Percentiles rank a stretch among this genome's conserved stretches.
Conservation (phyloP, 2,329 filamentous ascomycete genomes). For the Sarocladiaceae sp. region DNA sequence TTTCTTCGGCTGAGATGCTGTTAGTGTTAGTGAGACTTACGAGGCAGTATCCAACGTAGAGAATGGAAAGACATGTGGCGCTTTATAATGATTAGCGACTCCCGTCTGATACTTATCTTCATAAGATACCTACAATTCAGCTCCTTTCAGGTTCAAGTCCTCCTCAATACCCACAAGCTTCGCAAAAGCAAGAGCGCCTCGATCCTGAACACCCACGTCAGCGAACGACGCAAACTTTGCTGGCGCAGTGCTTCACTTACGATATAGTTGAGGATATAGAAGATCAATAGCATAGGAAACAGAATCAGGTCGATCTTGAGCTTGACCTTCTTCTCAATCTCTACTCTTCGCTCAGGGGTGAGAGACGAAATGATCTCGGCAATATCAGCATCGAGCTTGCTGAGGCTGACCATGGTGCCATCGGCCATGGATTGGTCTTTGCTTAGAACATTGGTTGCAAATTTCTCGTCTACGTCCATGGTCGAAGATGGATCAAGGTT, state of each 20-base stretch:
- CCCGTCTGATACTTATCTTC: neutral
- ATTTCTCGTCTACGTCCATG: neutral
- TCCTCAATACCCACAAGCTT: slow-evolving; percentile 18
- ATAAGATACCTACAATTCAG: slow-evolving; percentile 12
- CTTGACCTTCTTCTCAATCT: slow-evolving; percentile 16
- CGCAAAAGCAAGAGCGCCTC: slow-evolving; percentile 9
- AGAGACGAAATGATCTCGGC: neutral
- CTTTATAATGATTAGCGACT: neutral
- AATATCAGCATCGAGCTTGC: neutral
- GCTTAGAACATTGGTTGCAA: neutral
- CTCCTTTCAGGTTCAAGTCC: slow-evolving; percentile 19
- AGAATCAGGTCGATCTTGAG: slow-evolving; percentile 21
- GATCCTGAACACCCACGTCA: slow-evolving; percentile 14
- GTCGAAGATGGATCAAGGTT: neutral
- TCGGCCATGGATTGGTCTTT: neutral
- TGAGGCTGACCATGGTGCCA: neutral
- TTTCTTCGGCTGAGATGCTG: too few species aligned
- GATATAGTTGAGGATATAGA: slow-evolving; percentile 21
- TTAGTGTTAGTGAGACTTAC: too few species aligned
- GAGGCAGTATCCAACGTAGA: neutral
- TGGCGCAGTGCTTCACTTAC: too few species aligned
- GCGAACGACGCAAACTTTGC: too few species aligned
- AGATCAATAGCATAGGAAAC: slow-evolving; percentile 18
- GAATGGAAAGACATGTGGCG: neutral
- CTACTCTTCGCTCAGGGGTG: neutral